These are phyloP conservation scores for Aphanoascus verrucosus DNA, from an alignment of 2,329 filamentous ascomycete genomes.

Conservation along the genomic window DNA sequence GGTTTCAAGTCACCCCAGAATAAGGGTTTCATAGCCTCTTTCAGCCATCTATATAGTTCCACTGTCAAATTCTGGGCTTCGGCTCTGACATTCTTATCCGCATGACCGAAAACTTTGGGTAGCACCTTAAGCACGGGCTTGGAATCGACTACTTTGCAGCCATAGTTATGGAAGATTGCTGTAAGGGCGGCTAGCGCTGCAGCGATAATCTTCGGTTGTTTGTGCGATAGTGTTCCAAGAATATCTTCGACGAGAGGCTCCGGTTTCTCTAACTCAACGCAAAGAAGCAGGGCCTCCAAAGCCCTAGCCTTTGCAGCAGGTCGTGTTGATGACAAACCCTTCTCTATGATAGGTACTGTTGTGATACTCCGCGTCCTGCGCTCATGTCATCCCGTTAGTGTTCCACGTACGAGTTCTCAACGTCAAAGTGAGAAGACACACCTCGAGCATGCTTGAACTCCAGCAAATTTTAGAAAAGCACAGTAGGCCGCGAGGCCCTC, in stretches of 20 bases:
- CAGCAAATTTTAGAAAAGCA: conserved; percentile 84
- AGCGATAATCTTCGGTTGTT: conserved; percentile 79
- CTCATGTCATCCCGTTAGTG: conserved; percentile 12
- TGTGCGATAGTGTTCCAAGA: conserved; percentile 69
- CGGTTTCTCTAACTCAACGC: conserved; percentile 79
- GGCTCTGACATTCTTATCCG: conserved; percentile 94
- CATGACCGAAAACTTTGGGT: conserved; percentile 86
- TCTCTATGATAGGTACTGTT: conserved; percentile 73
- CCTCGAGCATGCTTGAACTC: conserved; percentile 64
- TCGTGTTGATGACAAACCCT: conserved; percentile 77
- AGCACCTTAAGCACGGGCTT: conserved; percentile 81
- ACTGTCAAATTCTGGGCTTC: conserved; percentile 86
- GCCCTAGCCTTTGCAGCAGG: conserved; percentile 80
- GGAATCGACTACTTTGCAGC: conserved; percentile 86
- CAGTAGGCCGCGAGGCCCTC: conserved; percentile 82
- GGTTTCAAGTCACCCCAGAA: conserved; percentile 95
- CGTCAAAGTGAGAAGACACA: conserved; percentile 25
- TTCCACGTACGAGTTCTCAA: neutral
- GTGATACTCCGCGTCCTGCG: conserved; percentile 61
- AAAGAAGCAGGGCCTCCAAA: conserved; percentile 74
- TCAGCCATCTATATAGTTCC: conserved; percentile 92
- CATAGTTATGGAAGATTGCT: conserved; percentile 82
- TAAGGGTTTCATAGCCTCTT: conserved; percentile 95
- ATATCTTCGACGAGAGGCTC: conserved; percentile 84
- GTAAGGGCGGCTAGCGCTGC: conserved; percentile 66